Conservation (phyloP, 495 filamentous ascomycete genomes). For the Aspergillus kassunensis region DNA sequence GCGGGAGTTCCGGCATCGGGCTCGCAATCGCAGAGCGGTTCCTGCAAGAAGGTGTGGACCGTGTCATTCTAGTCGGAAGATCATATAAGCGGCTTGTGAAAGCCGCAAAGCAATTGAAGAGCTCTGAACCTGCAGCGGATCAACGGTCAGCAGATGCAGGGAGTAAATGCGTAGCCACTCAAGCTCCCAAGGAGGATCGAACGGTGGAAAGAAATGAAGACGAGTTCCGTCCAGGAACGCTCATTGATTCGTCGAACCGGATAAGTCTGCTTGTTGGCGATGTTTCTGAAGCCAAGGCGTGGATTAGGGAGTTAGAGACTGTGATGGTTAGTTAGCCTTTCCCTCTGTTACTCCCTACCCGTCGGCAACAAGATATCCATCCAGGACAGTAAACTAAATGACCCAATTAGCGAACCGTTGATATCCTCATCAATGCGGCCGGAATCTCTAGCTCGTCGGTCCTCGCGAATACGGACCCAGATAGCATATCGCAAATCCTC, state of each 20-base stretch:
- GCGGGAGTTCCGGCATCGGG: constrained; percentile 63
- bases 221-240: neutral
- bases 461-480: constrained; percentile 42
- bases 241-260: constrained; percentile 15
- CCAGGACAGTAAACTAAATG: neutral
- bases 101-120: constrained; percentile 23
- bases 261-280: constrained; percentile 43
- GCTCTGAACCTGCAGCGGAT: neutral
- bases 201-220: neutral
- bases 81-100: constrained; percentile 36
- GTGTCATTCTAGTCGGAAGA: constrained; percentile 52
- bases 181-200: constrained; percentile 19
- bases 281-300: constrained; percentile 40
- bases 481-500: constrained; percentile 47
- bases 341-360: neutral
- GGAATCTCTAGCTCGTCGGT: constrained; percentile 60
- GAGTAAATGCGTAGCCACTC: neutral
- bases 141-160: neutral
- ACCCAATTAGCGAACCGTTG: constrained; percentile 28
- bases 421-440: constrained; percentile 74
- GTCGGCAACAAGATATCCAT: too few relatives aligned
- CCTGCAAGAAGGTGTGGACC: constrained; percentile 55
- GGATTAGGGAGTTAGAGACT: constrained; percentile 41
- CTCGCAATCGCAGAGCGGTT: constrained; percentile 64
- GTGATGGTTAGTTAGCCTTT: constrained; percentile 26